Base-by-base conservation (phyloP, 1,139 yeast species). In the Geotrichum siamense region DNA sequence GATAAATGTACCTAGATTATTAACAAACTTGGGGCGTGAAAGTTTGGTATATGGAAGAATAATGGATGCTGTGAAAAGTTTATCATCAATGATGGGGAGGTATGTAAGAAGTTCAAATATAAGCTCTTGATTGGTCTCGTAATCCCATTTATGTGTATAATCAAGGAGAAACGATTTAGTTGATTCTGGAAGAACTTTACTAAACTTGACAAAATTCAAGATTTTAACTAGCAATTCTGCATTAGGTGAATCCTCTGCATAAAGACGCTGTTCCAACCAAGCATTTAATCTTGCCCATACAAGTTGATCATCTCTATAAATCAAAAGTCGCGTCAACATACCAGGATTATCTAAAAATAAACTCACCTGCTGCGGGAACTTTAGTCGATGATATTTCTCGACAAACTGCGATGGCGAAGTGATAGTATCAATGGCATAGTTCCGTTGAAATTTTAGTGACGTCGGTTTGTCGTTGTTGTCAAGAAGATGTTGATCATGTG, bases 311-410 rank as follows among this genome's bases (percentile, higher is more conserved):
- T 51, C 55, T 42, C 48, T 51, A 34, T 57, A 57, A 23, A 52
- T 38, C 15, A 58, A 31, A 10, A 58, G 48, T 19, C 53, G 44
- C 1, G 52, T 43, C 8, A 55, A 48, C 48, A 53, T 48, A 3
- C 55, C 57, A 2, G 50, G 44, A 6, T 48, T 51, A 13, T 50
- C 50, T 12, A 58, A 46, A 1, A 53, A 55, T 9, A 55, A 50
- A 5, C 55, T 55, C 45, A 58, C 49, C 39, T 55, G 60, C 34
- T 46, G 34, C 3, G 62, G 62, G 36, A 58, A 51, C 38, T 53
- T 39, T 21, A 57, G 38, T 23, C 41, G 48, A 38, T 56, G 54
- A 5, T 56, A 49, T 25, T 48, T 51, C 6, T 48, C 34, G 13
- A 52, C 54, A 43, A 58, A 56, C 15, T 54, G 53, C 1, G 39